Evolutionary conservation across 1,139 yeast genomes (phyloP), one percentile per base, ranked within the genome.

Genomic region (Suhomyces anneliseae): DNA sequence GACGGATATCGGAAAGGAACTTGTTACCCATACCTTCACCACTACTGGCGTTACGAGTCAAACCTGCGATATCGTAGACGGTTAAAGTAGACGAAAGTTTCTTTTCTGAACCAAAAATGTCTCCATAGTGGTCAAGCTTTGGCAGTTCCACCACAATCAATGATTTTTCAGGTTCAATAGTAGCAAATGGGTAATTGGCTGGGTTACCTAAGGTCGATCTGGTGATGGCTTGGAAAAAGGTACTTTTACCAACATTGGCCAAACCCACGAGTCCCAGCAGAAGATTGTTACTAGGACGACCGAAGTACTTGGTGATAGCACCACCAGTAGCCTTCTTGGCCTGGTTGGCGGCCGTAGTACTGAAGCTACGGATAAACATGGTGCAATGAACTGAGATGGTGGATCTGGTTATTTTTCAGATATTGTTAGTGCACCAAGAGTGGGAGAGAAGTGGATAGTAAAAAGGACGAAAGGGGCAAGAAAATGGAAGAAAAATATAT

Each of bases 21-120:
- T 85, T 85, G 60, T 86, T 85, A 1, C 93, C 93, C 49, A 86
- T 67, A 0, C 93, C 93, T 55, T 82, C 87, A n/a, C 92, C 92
- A 44, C 76, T 76, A 2, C 87, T 77, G 1, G 92, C 90, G 55
- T 87, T 86, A 60, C 86, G 71, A 6, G 87, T 85, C 40, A 86
- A 69, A 0, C 93, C 93, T 0, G 93, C 93, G 50, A 86, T 86
- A 59, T 86, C 93, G 56, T 76, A 81, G 15, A 86, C 76, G 29
- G 83, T 82, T 48, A 85, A 67, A 11, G 78, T 73, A 0, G 87
- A 76, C 2, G 85, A 82, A 2, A 84, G 60, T 39, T 72, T 72
- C 55, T 79, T 81, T 36, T 70, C 68, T 19, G 87, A 78, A 11
- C 66, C 65, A 57, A 80, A 85, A 7, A 85, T 57, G 12, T 65